Evolutionary conservation across 257 asterid species (phyloP).

Genomic region (Nicotiana benthamiana): DNA sequence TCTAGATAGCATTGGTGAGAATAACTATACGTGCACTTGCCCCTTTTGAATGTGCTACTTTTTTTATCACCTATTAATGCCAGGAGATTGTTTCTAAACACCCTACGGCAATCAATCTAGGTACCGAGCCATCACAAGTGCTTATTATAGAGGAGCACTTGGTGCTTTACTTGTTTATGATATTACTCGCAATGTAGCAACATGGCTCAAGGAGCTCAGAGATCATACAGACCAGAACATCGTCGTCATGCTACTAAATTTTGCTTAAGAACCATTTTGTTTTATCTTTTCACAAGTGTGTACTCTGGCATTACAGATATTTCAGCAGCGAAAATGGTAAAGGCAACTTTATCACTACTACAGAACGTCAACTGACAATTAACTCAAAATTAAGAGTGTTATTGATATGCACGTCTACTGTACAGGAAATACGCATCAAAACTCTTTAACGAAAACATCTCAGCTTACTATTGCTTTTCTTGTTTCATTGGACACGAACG

Average conservation of each 20-base stretch:
- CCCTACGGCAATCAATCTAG: conserved; percentile 7
- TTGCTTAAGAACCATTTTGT: background rate
- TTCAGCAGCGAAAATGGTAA: background rate
- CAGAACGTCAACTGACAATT: background rate
- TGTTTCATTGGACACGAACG: background rate
- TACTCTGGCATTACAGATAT: background rate
- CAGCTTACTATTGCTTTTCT: background rate
- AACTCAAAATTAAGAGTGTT: background rate
- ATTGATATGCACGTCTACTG: background rate
- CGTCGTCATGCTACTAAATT: conserved; percentile 27
- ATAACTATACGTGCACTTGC: too few species aligned
- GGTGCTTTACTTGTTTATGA: conserved; percentile 41
- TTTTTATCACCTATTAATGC: background rate
- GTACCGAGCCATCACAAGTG: conserved; percentile 46
- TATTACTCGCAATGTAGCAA: conserved; percentile 31
- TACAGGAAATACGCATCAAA: background rate
- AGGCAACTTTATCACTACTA: background rate
- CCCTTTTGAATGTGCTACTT: background rate
- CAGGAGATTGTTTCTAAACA: background rate
- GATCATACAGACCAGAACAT: conserved; percentile 40
- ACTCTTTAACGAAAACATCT: background rate
- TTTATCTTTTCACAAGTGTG: background rate
- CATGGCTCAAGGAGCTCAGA: conserved; percentile 45
- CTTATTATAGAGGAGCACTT: conserved; percentile 41
- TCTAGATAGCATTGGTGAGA: too few species aligned